A percentile compares a stretch with the other conserved stretches of the same genome.
Evolutionary conservation across 495 filamentous ascomycete genomes (phyloP).

Genomic region (Aspergillus ellipticus): DNA sequence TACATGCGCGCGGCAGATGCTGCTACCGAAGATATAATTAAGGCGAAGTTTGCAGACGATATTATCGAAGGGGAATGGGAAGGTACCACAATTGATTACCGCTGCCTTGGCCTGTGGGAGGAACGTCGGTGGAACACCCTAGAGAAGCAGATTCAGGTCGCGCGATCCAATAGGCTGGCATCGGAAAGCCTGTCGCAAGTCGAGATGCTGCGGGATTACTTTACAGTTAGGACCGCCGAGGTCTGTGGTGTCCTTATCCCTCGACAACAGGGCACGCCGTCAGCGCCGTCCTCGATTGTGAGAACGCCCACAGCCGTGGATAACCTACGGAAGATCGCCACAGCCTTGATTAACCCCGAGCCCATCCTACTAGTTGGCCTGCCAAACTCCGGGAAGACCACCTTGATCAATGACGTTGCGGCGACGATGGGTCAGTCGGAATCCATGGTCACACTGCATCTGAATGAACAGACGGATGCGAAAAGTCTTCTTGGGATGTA

Average conservation of each 20-base stretch:
- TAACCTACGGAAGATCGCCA: constrained; percentile 68
- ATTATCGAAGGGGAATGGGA: constrained; percentile 70
- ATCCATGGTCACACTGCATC: constrained; percentile 82
- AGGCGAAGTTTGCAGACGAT: constrained; percentile 56
- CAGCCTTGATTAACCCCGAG: constrained; percentile 56
- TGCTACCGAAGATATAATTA: constrained; percentile 66
- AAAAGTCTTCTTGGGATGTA: constrained; percentile 95
- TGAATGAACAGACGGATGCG: constrained; percentile 96
- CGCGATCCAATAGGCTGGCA: constrained; percentile 21
- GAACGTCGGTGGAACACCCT: constrained; percentile 47
- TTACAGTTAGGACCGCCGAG: constrained; percentile 50
- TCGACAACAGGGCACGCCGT: constrained; percentile 47
- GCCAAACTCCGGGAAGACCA: constrained; percentile 87
- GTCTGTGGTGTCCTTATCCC: constrained; percentile 66
- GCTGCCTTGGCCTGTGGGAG: constrained; percentile 80
- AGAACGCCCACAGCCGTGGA: constrained; percentile 63
- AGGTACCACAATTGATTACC: constrained; percentile 73
- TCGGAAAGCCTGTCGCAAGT: constrained; percentile 23
- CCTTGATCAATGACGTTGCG: constrained; percentile 78
- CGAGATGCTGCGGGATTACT: constrained; percentile 36
- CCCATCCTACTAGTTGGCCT: constrained; percentile 80
- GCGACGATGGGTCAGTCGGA: constrained; percentile 65
- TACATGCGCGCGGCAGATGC: constrained; percentile 78
- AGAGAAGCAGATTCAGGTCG: constrained; percentile 20
- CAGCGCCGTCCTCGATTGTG: constrained; percentile 54